phyloP scores from a whole-genome alignment of 305 asterid species.

The Ruellia speciosa region DNA sequence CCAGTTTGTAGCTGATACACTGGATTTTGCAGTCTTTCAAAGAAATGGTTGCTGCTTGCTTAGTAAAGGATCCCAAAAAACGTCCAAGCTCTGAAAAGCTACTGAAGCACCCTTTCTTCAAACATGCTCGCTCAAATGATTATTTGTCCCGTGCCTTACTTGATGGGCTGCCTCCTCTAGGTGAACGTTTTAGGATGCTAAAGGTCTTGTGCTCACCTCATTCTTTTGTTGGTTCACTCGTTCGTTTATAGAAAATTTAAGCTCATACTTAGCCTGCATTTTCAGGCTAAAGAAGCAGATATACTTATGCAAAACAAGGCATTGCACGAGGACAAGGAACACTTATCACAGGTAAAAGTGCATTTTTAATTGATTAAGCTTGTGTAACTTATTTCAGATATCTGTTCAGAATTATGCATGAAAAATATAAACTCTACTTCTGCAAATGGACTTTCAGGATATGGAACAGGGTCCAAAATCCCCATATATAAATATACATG shows the following conservation, averaged over 20 bases:
- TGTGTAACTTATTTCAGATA: constrained; percentile 6
- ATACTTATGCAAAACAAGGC: constrained; percentile 67
- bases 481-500: neutral
- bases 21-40: constrained; percentile 60
- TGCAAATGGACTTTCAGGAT: constrained; percentile 14
- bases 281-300: constrained; percentile 93
- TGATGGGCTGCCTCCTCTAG: constrained; percentile 73
- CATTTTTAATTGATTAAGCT: constrained; percentile 13
- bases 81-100: constrained; percentile 91
- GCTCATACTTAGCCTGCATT: constrained; percentile 5
- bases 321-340: constrained; percentile 80
- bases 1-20: constrained; percentile 21
- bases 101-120: constrained; percentile 84
- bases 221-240: constrained; percentile 24
- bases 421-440: constrained; percentile 1
- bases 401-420: constrained; percentile 2
- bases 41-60: constrained; percentile 93
- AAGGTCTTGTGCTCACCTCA: constrained; percentile 59
- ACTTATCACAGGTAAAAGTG: constrained; percentile 77
- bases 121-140: constrained; percentile 60
- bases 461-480: neutral
- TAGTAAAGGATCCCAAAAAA: constrained; percentile 96
- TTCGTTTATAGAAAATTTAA: constrained; percentile 8
- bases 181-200: constrained; percentile 90
- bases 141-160: constrained; percentile 61